Base-by-base conservation (phyloP, 148 eudicot genomes). In the Rhododendron molle region DNA sequence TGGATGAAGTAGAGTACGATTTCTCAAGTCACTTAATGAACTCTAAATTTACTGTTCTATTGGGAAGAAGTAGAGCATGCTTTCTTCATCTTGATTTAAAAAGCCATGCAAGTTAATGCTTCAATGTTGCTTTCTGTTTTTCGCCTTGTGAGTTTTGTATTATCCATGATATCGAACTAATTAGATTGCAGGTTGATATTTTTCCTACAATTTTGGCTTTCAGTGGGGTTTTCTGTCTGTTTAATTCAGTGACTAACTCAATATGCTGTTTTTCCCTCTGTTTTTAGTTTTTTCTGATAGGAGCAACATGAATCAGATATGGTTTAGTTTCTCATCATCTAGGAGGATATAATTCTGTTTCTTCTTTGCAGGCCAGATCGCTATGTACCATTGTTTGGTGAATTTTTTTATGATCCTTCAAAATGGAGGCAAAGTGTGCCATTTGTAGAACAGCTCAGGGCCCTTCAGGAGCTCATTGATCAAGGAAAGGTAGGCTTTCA, bases 371-470 rank as follows among this genome's bases (percentile, higher is more conserved):
- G 99, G 99, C 99, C 99, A 86, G 99, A 96, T 76, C 95, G 98
- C 43, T 96, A 96, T 89, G 99, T 93, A 74, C 83, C 99, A 58
- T 46, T 95, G 81, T 96, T 96, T 90, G 99, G 99, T 44, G 98
- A 93, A 77, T 96, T 88, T 85, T 83, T 85, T n/a, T 96, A 94
- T 88, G 96, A 94, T 73, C 89, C 90, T 86, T 87, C 92, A 76
- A 94, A 93, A 88, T 96, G 99, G 99, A 93, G 98, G 90, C 76
- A 86, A 40, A 90, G 99, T 86, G 86, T 93, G 80, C 91, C 99
- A 36, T 88, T 96, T 86, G 92, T 89, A 56, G 98, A 96, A 88
- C 99, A 96, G 90, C 97, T 96, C 81, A 90, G 89, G 90, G 97
- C 92, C 80, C 90, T 96, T 83, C 90, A 96, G 87, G 96, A 95